Evolutionary conservation across 169 alveolate species (phyloP).

Genomic region (Haemoproteus tartakovskyi): DNA sequence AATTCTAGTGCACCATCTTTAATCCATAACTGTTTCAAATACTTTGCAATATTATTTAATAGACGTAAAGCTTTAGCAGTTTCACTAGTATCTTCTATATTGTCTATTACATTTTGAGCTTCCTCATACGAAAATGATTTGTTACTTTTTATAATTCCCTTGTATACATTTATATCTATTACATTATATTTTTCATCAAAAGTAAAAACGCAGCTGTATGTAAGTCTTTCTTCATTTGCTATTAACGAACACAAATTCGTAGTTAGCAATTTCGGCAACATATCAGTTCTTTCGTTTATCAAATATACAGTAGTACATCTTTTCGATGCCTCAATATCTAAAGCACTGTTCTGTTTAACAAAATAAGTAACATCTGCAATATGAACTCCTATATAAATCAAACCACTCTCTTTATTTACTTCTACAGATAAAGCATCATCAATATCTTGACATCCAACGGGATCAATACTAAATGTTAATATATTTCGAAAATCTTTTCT

Average conservation of each 20-base stretch:
- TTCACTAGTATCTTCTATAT: conserved; percentile 71
- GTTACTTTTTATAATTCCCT: conserved; percentile 89
- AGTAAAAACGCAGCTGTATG: conserved; percentile 94
- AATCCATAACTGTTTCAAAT: conserved; percentile 86
- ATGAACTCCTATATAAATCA: conserved; percentile 94
- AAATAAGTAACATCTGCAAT: conserved; percentile 99
- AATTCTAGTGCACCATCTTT: conserved; percentile 94
- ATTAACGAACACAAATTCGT: conserved; percentile 94
- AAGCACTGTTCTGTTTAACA: conserved; percentile 92
- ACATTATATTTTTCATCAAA: conserved; percentile 86
- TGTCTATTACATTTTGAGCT: conserved; percentile 90
- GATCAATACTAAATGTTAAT: conserved; percentile 95
- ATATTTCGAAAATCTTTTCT: conserved; percentile 85
- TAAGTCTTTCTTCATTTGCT: conserved; percentile 87
- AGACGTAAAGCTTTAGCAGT: conserved; percentile 65
- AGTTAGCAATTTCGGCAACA: conserved; percentile 97
- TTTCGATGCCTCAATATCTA: conserved; percentile 98
- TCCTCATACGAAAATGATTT: conserved; percentile 88
- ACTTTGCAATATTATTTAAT: conserved; percentile 82
- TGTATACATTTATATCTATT: conserved; percentile 79
- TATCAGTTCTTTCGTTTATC: conserved; percentile 97
- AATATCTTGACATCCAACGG: conserved; percentile 98
- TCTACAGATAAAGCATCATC: conserved; percentile 96
- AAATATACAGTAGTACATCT: conserved; percentile 95
- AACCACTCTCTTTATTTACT: conserved; percentile 73